Base-by-base conservation (phyloP, 2,329 filamentous ascomycete genomes). In the Aspergillus tanneri region DNA sequence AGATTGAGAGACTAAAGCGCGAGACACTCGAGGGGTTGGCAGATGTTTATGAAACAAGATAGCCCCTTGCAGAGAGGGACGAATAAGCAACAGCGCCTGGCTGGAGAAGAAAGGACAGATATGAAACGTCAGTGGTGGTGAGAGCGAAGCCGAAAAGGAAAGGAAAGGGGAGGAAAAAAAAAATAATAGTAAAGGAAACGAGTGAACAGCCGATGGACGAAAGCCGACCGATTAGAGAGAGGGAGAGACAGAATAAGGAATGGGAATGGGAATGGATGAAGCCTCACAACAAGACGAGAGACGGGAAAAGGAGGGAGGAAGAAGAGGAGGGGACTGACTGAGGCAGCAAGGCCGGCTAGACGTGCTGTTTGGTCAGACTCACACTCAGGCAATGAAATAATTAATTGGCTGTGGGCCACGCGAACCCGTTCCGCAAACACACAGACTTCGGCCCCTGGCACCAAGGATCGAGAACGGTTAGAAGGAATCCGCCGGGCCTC, bases 81-180 rank as follows among this genome's bases (percentile, higher is more conserved):
- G 53, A 43, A 55, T 56, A 63, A 58, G 52, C 38, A 41, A 49
- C 58, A 62, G 57, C 57, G 50, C 60, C 59, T 58, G 62, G 62
- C 62, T 57, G 59, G 50, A 53, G 49, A 52, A 50, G 39, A 34
- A 47, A 36, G 45, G 47, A 52, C 38, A 24, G 55, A 46, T 46
- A 47, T 58, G 57, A 54, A 55, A 55, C 49, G 52, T 55, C 46
- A 52, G 50, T 49, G 55, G 46, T 37, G 50, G 56, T 47, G 43
- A 53, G 49, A 49, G 46, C 42, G 40, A 46, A 42, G 34, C 38
- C 18, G 32, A 7, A 28, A 50, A 19, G 21, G 24, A 23, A 39
- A 45, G 46, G 43, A 47, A 39, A 43, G 36, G 45, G 32, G 52
- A 44, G 38, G 49, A 52, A 51, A 47, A 46, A 39, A 49, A 52